These are phyloP conservation scores for Neurospora sp. DNA, from an alignment of 495 filamentous ascomycete genomes.

Conservation along the genomic window DNA sequence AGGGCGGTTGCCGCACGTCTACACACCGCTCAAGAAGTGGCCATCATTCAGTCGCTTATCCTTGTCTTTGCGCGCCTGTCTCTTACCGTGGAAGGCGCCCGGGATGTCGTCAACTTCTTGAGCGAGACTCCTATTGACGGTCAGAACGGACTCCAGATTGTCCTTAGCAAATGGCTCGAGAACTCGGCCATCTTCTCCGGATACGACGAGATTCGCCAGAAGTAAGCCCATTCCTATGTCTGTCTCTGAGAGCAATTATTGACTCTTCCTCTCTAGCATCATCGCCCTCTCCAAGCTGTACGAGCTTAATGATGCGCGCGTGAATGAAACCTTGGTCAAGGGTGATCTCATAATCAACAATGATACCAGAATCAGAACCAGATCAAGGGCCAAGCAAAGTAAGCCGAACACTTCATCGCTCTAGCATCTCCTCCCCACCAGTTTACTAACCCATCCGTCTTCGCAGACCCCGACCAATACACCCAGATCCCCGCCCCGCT, in stretches of 20 bases:
- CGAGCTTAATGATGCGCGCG: conserved; percentile 70
- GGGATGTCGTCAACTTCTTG: conserved; percentile 87
- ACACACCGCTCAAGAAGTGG: conserved; percentile 65
- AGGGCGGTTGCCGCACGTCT: conserved; percentile 82
- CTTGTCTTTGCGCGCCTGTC: conserved; percentile 89
- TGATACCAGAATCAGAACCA: conserved; percentile 81
- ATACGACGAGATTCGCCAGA: conserved; percentile 93
- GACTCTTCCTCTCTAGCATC: conserved; percentile 43
- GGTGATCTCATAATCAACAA: conserved; percentile 80
- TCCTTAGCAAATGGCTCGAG: conserved; percentile 90
- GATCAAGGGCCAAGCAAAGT: conserved; percentile 73
- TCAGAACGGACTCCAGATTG: conserved; percentile 72
- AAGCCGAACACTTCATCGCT: conserved; percentile 11
- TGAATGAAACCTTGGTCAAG: conserved; percentile 71
- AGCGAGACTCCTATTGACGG: conserved; percentile 66
- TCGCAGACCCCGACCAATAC: conserved; percentile 71
- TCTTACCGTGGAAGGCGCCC: conserved; percentile 53
- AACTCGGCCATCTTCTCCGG: conserved; percentile 93
- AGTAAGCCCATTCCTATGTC: conserved; percentile 42
- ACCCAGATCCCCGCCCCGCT: conserved; percentile 79
- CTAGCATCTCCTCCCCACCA: not conserved
- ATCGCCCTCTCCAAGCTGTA: conserved; percentile 87
- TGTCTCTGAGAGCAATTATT: conserved; percentile 13
- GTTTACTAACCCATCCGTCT: conserved; percentile 3
- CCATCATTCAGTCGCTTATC: conserved; percentile 83